These are phyloP conservation scores for Neurospora sp. DNA, from an alignment of 2,329 filamentous ascomycete genomes.

Conservation along the genomic window DNA sequence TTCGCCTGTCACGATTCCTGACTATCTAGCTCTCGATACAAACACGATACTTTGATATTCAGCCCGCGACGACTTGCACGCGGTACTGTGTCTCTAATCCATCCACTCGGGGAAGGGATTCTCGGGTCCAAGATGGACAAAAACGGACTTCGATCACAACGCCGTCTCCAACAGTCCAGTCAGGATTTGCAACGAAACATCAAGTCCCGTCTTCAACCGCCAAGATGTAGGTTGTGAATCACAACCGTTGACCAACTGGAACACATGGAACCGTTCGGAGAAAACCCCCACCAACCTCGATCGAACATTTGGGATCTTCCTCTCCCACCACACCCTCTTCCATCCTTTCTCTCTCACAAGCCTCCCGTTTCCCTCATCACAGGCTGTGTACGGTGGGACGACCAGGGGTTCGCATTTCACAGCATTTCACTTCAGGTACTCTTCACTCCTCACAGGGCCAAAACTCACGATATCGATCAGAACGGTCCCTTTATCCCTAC, in stretches of 20 bases:
- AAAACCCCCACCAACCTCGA: background rate
- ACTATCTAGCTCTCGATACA: background rate
- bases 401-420: background rate
- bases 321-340: background rate
- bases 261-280: background rate
- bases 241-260: background rate
- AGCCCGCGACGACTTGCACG: background rate
- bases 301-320: background rate
- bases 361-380: background rate
- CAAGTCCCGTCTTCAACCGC: background rate
- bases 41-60: background rate
- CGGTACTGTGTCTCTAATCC: background rate
- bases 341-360: background rate
- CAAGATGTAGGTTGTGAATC: background rate
- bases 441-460: background rate
- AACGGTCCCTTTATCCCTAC: background rate
- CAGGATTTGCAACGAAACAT: background rate
- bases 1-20: background rate
- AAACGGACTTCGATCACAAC: background rate
- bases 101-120: background rate
- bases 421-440: background rate
- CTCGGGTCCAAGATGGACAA: background rate
- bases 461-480: background rate
- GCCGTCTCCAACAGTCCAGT: background rate
- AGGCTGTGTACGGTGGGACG: background rate